These are phyloP conservation scores for Ochetophila trinervis DNA, from an alignment of 306 rosid genomes.

Conservation along the genomic window DNA sequence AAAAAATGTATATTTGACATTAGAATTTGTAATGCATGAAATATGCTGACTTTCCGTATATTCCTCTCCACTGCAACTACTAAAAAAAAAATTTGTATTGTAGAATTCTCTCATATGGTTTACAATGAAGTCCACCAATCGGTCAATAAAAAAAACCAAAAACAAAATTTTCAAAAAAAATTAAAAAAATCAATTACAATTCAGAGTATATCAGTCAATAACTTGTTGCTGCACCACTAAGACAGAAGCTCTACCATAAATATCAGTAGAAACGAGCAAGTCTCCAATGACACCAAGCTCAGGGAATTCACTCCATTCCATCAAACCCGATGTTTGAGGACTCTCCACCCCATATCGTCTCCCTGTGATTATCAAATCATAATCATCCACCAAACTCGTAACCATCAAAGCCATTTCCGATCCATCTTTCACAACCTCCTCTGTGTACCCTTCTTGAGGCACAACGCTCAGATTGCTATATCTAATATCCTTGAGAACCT, in stretches of 20 bases:
- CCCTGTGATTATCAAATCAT: slow-evolving; percentile 52
- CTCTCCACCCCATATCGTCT: slow-evolving; percentile 32
- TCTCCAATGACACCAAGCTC: background rate
- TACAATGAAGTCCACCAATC: too few species aligned
- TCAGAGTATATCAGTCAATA: too few species aligned
- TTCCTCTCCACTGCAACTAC: too few species aligned
- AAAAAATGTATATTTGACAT: too few species aligned
- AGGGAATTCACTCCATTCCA: background rate
- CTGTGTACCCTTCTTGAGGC: background rate
- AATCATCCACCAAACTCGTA: slow-evolving; percentile 17
- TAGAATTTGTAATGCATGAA: too few species aligned
- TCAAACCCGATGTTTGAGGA: background rate
- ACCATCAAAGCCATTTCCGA: background rate
- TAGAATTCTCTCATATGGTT: too few species aligned
- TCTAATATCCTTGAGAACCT: slow-evolving; percentile 9
- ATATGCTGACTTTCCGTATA: too few species aligned
- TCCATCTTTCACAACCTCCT: slow-evolving; percentile 2
- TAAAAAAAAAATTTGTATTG: too few species aligned
- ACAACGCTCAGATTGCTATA: background rate
- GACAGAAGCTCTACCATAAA: background rate
- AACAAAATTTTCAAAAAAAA: too few species aligned
- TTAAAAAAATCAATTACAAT: too few species aligned
- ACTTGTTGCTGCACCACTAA: background rate
- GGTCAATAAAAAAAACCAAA: too few species aligned
- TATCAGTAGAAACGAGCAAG: background rate